These are phyloP conservation scores for Penicillium verhagenii DNA, from an alignment of 495 filamentous ascomycete species.

Conservation along the genomic window DNA sequence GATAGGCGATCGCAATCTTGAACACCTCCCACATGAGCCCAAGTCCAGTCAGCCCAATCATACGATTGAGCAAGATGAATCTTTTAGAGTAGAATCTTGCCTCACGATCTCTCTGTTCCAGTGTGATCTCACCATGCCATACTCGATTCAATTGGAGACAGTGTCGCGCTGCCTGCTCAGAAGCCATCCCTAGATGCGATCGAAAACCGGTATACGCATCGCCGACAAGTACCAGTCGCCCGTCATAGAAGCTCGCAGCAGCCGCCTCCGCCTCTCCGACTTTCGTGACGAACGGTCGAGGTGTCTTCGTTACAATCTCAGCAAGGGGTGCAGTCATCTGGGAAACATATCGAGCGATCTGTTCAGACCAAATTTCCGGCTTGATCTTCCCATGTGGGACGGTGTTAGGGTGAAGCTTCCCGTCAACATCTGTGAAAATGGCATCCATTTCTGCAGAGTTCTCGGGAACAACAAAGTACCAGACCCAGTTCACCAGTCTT, in stretches of 20 bases:
- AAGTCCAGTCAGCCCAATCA: neutral
- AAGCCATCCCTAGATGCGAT: neutral
- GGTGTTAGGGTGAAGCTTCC: neutral
- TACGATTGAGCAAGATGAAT: neutral
- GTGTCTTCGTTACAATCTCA: neutral
- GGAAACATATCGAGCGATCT: neutral
- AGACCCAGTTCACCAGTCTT: neutral
- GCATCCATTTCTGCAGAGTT: neutral
- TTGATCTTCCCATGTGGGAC: slow-evolving; percentile 1
- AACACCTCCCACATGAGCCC: neutral
- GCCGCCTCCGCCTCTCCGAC: neutral
- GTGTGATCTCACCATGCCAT: neutral
- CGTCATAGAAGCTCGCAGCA: neutral
- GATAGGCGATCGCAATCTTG: no score
- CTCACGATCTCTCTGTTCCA: neutral
- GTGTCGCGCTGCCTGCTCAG: neutral
- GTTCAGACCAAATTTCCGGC: neutral
- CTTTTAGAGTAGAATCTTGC: neutral
- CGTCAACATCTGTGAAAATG: neutral
- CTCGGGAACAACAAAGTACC: neutral
- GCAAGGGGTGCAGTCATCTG: neutral
- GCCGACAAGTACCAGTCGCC: neutral
- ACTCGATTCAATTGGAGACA: neutral
- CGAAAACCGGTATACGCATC: neutral
- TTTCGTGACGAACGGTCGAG: neutral